Percentiles rank a stretch among this genome's conserved stretches.
phyloP scores from a whole-genome alignment of 2,329 filamentous ascomycete species.

The Ascochyta koolunga region DNA sequence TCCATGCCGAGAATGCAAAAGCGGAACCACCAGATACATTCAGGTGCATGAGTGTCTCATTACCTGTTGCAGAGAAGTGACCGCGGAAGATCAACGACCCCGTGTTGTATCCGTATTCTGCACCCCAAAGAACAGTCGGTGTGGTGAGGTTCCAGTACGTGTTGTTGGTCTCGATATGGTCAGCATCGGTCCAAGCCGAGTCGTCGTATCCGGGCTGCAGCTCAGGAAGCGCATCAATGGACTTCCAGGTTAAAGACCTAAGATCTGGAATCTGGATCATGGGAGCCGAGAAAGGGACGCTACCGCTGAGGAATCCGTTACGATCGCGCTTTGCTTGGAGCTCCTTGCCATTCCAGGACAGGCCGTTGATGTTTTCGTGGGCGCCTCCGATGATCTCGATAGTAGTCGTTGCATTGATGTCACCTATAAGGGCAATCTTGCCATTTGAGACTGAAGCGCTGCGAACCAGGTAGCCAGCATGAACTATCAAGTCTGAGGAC shows the following conservation, averaged over 20 bases:
- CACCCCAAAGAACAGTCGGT: conserved; percentile 63
- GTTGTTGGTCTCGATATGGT: conserved; percentile 65
- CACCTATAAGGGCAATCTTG: conserved; percentile 67
- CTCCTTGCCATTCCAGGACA: conserved; percentile 64
- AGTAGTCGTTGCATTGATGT: conserved; percentile 70
- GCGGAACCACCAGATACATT: conserved; percentile 67
- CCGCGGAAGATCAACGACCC: conserved; percentile 72
- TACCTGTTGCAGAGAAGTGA: conserved; percentile 67
- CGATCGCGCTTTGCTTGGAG: conserved; percentile 48
- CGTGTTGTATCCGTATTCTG: conserved; percentile 74
- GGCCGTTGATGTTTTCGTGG: conserved; percentile 54
- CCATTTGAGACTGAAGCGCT: conserved; percentile 60
- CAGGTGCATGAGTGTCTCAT: conserved; percentile 62
- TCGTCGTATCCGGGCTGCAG: conserved; percentile 69
- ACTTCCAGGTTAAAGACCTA: conserved; percentile 66
- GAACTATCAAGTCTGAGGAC: conserved; percentile 57
- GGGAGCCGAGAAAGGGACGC: conserved; percentile 57
- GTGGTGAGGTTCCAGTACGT: conserved; percentile 33
- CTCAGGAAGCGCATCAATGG: conserved; percentile 72
- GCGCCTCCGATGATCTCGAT: conserved; percentile 72
- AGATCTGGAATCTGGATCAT: conserved; percentile 62
- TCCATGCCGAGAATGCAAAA: conserved; percentile 70
- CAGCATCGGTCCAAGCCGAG: conserved; percentile 66
- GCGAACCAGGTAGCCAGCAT: conserved; percentile 67
- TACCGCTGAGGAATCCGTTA: conserved; percentile 58